Percentiles rank a stretch among this genome's conserved stretches.
phyloP scores from a whole-genome alignment of 345 rosid species.

The Jatropha curcas region DNA sequence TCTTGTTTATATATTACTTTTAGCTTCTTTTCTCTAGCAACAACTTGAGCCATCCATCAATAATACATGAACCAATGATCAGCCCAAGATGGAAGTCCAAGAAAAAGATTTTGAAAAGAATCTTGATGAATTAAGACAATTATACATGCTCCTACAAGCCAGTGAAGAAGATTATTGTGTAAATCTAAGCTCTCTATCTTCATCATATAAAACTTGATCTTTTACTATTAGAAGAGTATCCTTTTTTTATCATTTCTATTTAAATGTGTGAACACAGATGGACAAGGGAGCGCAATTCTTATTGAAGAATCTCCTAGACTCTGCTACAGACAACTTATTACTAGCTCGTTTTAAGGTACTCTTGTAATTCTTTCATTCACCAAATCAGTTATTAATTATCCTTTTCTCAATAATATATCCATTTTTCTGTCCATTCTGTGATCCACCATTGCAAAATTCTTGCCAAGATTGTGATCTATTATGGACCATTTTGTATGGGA shows the following conservation, averaged over 20 bases:
- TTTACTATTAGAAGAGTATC: not conserved
- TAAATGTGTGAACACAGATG: not conserved
- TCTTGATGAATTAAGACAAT: not conserved
- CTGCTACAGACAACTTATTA: slow-evolving; percentile 12
- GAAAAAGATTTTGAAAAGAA: not conserved
- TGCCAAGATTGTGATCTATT: no score
- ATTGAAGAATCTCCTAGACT: slow-evolving; percentile 18
- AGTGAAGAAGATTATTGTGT: not conserved
- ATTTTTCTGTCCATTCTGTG: no score
- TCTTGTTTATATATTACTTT: no score
- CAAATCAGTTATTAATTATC: not conserved
- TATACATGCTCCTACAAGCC: not conserved
- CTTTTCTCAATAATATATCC: no score
- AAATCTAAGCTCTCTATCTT: not conserved
- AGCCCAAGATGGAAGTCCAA: not conserved
- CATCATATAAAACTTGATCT: not conserved
- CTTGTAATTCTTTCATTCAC: not conserved
- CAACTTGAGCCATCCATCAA: no score
- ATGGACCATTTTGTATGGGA: no score
- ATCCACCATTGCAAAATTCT: no score
- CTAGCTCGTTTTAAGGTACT: not conserved
- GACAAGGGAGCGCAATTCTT: not conserved
- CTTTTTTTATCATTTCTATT: not conserved
- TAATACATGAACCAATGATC: no score
- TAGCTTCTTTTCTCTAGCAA: no score